A percentile compares a stretch with the other conserved stretches of the same genome.
Conservation (phyloP, 768 basidiomycete species). For the Tulasnella calospora region DNA sequence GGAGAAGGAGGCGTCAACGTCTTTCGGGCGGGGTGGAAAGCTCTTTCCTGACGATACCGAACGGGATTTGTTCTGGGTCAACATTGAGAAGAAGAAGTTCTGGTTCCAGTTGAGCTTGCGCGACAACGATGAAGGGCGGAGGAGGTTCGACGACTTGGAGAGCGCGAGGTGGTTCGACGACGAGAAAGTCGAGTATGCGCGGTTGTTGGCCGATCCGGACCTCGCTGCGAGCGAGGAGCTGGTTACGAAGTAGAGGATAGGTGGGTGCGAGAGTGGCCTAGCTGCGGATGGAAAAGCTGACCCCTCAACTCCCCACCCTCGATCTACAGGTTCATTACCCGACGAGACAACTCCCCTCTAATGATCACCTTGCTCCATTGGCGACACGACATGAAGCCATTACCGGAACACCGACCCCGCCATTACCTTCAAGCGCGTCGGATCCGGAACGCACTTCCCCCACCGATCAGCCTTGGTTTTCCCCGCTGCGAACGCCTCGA, state of each 20-base stretch:
- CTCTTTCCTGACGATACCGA: conserved; percentile 58
- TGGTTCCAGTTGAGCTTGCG: conserved; percentile 46
- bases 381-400: conserved; percentile 43
- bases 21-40: conserved; percentile 51
- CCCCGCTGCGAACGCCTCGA: not conserved
- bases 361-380: conserved; percentile 72
- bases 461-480: too few relatives aligned
- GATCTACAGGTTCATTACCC: conserved; percentile 69
- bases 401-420: too few relatives aligned
- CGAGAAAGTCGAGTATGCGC: not conserved
- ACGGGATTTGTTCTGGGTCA: conserved; percentile 58
- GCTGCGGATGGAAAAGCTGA: too few relatives aligned
- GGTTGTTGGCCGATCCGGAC: conserved; percentile 35
- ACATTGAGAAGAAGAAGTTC: conserved; percentile 54
- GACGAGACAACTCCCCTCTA: conserved; percentile 65
- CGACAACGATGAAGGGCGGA: not conserved
- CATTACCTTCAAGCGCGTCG: too few relatives aligned
- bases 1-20: conserved; percentile 24
- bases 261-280: too few relatives aligned
- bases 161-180: not conserved
- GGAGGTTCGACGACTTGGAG: not conserved
- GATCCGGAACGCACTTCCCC: too few relatives aligned
- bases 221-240: conserved; percentile 55
- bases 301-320: too few relatives aligned
- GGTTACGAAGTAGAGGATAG: conserved; percentile 62